These are phyloP conservation scores for Talaromyces adpressus DNA, from an alignment of 495 filamentous ascomycete genomes.

Conservation along the genomic window DNA sequence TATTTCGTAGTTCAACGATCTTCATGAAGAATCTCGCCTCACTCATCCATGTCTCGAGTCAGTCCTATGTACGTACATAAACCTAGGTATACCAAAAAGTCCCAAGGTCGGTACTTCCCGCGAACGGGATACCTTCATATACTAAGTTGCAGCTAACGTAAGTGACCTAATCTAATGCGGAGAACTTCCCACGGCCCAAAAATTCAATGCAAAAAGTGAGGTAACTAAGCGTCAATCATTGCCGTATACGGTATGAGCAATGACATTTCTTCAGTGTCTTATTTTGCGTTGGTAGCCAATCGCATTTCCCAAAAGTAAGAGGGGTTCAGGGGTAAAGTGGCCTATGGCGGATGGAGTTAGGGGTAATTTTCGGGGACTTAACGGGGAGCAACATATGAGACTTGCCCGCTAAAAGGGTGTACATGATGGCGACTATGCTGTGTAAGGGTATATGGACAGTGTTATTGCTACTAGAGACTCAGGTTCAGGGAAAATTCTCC, in stretches of 20 bases:
- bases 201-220: background rate
- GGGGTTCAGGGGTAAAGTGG: background rate
- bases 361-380: background rate
- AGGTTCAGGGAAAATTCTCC: background rate
- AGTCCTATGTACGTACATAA: background rate
- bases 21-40: background rate
- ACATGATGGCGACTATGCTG: background rate
- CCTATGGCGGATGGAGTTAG: background rate
- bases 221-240: background rate
- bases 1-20: background rate
- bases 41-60: background rate
- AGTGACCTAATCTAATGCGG: background rate
- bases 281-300: background rate
- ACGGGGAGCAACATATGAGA: too few relatives aligned
- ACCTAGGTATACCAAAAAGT: background rate
- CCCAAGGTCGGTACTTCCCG: background rate
- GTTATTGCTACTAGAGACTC: background rate
- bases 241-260: background rate
- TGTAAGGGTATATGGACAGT: background rate
- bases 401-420: background rate
- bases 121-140: background rate
- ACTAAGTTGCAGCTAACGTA: background rate
- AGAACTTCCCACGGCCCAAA: background rate
- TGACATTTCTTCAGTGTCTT: background rate
- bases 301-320: background rate